Evolutionary conservation across 2,329 filamentous ascomycete species (phyloP).

Genomic region (Fusarium coicis): DNA sequence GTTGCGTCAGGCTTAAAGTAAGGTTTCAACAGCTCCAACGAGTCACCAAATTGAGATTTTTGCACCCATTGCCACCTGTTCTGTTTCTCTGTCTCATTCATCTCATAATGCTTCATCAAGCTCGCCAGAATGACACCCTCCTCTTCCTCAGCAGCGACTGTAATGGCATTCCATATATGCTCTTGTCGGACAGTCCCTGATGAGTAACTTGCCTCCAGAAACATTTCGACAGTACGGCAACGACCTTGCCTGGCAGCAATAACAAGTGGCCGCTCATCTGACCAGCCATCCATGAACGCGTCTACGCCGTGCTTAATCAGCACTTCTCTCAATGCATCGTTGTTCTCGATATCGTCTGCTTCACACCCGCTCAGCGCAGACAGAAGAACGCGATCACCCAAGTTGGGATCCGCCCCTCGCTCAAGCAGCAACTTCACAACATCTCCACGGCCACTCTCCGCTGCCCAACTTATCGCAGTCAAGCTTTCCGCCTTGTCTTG

Average conservation of each 20-base stretch:
- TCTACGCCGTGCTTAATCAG: not conserved
- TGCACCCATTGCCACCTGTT: accelerated
- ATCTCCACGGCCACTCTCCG: not conserved
- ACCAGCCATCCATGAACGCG: not conserved
- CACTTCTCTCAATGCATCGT: not conserved
- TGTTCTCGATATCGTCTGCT: accelerated
- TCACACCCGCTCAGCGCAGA: accelerated
- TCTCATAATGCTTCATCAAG: not conserved
- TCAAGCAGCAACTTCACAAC: not conserved
- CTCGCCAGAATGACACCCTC: accelerated
- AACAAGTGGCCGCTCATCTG: not conserved
- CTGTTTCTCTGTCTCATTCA: not conserved
- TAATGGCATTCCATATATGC: not conserved
- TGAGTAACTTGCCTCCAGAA: not conserved
- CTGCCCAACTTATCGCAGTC: not conserved
- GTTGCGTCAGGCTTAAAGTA: not conserved
- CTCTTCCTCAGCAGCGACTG: accelerated
- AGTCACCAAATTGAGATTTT: accelerated
- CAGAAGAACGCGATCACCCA: not conserved
- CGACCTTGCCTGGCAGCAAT: accelerated
- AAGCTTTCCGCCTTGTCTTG: accelerated
- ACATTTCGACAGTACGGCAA: accelerated
- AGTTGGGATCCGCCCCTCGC: accelerated
- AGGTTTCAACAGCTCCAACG: not conserved
- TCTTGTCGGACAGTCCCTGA: accelerated